Conservation (phyloP, 1,284 basidiomycete species). For the Psilocybe mexicana region DNA sequence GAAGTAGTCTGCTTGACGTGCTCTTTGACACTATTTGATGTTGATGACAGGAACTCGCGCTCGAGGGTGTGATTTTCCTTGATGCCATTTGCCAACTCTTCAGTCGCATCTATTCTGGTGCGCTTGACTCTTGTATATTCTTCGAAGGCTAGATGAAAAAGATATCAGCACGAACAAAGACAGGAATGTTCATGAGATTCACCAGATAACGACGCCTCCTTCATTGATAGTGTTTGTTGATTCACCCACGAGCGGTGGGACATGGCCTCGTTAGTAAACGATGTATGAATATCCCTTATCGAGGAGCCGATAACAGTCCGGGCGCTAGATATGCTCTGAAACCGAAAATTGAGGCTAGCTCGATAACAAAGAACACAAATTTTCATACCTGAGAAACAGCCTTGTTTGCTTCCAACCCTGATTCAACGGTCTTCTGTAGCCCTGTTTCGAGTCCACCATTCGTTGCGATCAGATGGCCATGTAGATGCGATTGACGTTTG, state of each 20-base stretch:
- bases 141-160: conserved; percentile 50
- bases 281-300: conserved; percentile 45
- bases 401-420: conserved; percentile 58
- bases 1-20: conserved; percentile 44
- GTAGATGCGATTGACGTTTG: conserved; percentile 47
- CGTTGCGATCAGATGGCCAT: conserved; percentile 44
- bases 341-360: conserved; percentile 6
- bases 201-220: conserved; percentile 16
- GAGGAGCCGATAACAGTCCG: conserved; percentile 44
- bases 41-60: conserved; percentile 50
- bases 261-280: conserved; percentile 48
- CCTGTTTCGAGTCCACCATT: conserved; percentile 38
- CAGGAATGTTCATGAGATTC: neutral
- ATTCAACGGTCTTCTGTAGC: conserved; percentile 49
- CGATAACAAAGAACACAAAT: neutral
- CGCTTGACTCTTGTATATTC: conserved; percentile 63
- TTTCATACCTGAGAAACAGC: conserved; percentile 57
- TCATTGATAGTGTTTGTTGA: conserved; percentile 46
- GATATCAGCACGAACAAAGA: neutral
- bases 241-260: conserved; percentile 56
- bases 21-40: conserved; percentile 50
- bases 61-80: conserved; percentile 52
- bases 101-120: conserved; percentile 61
- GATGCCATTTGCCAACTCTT: conserved; percentile 47
- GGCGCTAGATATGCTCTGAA: conserved; percentile 44